phyloP scores from a whole-genome alignment of 2,329 filamentous ascomycete genomes.

The Diaporthe humulicola region DNA sequence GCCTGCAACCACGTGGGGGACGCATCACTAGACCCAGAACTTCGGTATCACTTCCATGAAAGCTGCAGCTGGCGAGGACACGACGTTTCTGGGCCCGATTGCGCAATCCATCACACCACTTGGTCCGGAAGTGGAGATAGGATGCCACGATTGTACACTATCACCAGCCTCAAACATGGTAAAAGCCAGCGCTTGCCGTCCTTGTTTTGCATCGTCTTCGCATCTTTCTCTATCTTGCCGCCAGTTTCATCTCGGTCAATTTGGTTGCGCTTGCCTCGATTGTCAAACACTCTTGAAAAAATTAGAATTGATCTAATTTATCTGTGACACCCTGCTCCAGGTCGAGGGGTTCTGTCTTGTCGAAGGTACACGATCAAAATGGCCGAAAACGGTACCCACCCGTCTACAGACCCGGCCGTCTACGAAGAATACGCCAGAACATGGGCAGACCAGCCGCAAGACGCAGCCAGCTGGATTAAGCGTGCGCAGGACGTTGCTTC shows the following conservation, averaged over 20 bases:
- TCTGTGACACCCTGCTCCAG: neutral
- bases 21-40: slow-evolving; percentile 13
- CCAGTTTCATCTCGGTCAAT: neutral
- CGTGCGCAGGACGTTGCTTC: slow-evolving; percentile 54
- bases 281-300: neutral
- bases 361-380: neutral
- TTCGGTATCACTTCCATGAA: slow-evolving; percentile 5
- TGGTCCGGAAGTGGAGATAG: neutral
- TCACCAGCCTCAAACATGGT: neutral
- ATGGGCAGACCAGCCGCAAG: slow-evolving; percentile 51
- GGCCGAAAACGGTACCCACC: slow-evolving; percentile 9
- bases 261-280: neutral
- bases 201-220: neutral
- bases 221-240: neutral
- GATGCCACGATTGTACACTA: neutral
- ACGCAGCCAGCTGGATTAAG: slow-evolving; percentile 53
- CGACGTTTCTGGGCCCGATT: slow-evolving; percentile 13
- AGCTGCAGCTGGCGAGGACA: slow-evolving; percentile 8
- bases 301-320: no score
- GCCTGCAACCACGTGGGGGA: slow-evolving; percentile 13
- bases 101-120: slow-evolving; percentile 26
- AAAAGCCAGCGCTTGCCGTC: neutral
- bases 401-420: slow-evolving; percentile 51
- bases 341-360: neutral
- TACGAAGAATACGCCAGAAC: slow-evolving; percentile 53